phyloP scores from a whole-genome alignment of 768 basidiomycete species.

The Suillus occidentalis region DNA sequence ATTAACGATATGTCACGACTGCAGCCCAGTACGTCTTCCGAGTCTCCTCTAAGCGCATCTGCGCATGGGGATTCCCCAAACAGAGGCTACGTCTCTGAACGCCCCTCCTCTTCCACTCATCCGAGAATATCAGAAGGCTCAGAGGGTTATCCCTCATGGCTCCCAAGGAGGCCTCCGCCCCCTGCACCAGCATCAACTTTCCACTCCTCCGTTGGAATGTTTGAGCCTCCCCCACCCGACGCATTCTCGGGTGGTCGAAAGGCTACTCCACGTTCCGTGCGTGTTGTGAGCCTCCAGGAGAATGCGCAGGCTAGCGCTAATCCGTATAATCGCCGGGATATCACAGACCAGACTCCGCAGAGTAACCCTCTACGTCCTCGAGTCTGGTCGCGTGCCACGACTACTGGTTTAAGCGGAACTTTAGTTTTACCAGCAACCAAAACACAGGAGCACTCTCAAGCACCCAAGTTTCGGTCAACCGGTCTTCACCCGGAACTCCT shows the following conservation, averaged over 20 bases:
- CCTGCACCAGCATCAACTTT: slow-evolving; percentile 75
- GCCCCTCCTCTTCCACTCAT: slow-evolving; percentile 36
- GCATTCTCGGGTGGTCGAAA: slow-evolving; percentile 57
- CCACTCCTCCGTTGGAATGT: slow-evolving; percentile 51
- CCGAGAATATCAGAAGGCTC: slow-evolving; percentile 41
- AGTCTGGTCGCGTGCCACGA: slow-evolving; percentile 60
- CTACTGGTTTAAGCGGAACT: slow-evolving; percentile 43
- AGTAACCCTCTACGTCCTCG: slow-evolving; percentile 42
- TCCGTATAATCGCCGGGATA: slow-evolving; percentile 36
- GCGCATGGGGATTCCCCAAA: slow-evolving; percentile 22
- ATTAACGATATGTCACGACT: slow-evolving; percentile 40
- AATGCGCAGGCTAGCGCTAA: slow-evolving; percentile 41
- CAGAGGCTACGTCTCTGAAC: slow-evolving; percentile 32
- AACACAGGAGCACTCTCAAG: slow-evolving; percentile 37
- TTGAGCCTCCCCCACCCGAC: slow-evolving; percentile 34
- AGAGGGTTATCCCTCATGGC: slow-evolving; percentile 84
- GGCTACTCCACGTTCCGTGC: slow-evolving; percentile 77
- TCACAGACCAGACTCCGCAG: slow-evolving; percentile 51
- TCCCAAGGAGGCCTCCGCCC: slow-evolving; percentile 74
- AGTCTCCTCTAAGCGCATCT: slow-evolving; percentile 32
- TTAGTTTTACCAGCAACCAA: slow-evolving; percentile 39
- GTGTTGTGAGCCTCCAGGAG: slow-evolving; percentile 73
- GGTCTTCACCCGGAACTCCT: slow-evolving; percentile 70
- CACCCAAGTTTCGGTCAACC: slow-evolving; percentile 66
- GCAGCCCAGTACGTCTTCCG: slow-evolving; percentile 29